phyloP scores from a whole-genome alignment of 768 basidiomycete species.

The Lyophyllum shimeji region DNA sequence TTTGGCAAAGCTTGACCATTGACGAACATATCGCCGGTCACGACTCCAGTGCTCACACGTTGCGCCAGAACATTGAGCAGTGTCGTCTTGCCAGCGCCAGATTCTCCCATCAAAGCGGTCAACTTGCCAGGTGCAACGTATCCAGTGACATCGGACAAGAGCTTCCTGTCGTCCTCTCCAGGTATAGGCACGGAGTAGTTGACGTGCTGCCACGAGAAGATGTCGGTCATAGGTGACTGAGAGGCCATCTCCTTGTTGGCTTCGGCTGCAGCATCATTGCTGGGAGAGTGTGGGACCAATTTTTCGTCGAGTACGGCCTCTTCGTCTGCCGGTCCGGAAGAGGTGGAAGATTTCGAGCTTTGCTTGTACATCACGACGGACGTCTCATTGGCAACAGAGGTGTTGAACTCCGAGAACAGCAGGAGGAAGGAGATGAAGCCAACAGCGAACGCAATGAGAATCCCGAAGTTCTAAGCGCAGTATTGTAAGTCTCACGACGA shows the following conservation, averaged over 20 bases:
- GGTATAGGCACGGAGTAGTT: slow-evolving; percentile 56
- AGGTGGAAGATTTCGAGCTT: slow-evolving; percentile 30
- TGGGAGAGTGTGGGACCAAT: background rate
- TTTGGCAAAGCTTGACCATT: slow-evolving; percentile 38
- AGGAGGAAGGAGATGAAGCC: slow-evolving; percentile 56
- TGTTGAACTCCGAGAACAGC: slow-evolving; percentile 56
- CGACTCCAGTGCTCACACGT: slow-evolving; percentile 34
- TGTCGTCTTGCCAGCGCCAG: slow-evolving; percentile 38
- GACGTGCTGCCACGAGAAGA: slow-evolving; percentile 71
- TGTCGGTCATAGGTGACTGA: slow-evolving; percentile 35
- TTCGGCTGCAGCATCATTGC: slow-evolving; percentile 16
- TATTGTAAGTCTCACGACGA: background rate
- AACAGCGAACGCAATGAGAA: slow-evolving; percentile 62
- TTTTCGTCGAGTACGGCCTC: slow-evolving; percentile 38
- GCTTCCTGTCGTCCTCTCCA: slow-evolving; percentile 40
- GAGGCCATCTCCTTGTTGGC: slow-evolving; percentile 33
- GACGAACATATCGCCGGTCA: slow-evolving; percentile 39
- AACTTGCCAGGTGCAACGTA: slow-evolving; percentile 75
- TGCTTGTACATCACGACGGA: slow-evolving; percentile 66
- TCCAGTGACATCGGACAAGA: slow-evolving; percentile 75
- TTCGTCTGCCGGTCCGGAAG: slow-evolving; percentile 28
- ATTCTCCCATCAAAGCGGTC: slow-evolving; percentile 63
- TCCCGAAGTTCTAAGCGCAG: slow-evolving; percentile 57
- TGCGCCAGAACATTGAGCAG: slow-evolving; percentile 44
- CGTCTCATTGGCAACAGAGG: slow-evolving; percentile 34